Evolutionary conservation across 345 rosid species (phyloP).

Genomic region (Trapa incisa): DNA sequence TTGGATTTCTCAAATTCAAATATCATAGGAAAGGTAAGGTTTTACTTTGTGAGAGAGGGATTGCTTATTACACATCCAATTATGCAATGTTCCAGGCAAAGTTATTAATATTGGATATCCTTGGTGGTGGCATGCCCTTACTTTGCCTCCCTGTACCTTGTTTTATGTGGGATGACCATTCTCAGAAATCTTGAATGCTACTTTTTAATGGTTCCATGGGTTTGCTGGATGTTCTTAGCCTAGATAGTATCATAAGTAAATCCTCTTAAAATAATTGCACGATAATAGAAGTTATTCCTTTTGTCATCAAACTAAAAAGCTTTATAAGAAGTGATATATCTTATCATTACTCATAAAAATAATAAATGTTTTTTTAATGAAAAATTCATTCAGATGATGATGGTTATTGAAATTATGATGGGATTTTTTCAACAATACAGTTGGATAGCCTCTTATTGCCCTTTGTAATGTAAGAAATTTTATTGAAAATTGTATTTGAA

Average conservation of each 20-base stretch:
- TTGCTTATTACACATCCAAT: neutral
- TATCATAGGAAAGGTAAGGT: slow-evolving; percentile 78
- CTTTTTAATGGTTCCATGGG: neutral
- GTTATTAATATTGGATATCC: neutral
- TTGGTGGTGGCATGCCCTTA: neutral
- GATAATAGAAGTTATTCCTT: no score
- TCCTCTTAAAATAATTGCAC: neutral
- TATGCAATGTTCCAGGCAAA: neutral
- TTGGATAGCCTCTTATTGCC: neutral
- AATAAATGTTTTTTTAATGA: no score
- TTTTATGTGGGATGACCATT: neutral
- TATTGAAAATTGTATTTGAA: neutral
- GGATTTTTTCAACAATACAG: neutral
- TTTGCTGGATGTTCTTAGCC: neutral
- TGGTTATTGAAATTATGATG: neutral
- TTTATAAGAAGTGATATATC: no score
- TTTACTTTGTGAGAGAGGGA: neutral
- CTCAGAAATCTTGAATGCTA: no score
- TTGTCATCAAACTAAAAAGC: no score
- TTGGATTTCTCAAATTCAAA: slow-evolving; percentile 70
- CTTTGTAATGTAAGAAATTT: neutral
- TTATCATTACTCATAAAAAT: no score
- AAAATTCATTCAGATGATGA: no score
- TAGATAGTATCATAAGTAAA: neutral
- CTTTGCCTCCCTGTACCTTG: neutral